phyloP scores from a whole-genome alignment of 345 rosid genomes.

The Rhodamnia rubescens region DNA sequence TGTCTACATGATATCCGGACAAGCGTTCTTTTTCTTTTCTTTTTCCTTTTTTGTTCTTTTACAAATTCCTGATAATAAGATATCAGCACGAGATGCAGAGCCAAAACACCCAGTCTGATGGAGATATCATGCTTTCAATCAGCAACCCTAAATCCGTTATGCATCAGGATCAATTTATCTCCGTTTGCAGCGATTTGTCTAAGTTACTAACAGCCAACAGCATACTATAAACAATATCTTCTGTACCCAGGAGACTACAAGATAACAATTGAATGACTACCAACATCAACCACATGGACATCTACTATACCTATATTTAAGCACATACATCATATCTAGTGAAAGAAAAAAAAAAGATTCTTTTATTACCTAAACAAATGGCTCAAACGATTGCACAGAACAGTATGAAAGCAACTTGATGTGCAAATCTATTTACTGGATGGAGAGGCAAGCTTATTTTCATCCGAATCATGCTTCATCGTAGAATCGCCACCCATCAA shows the following conservation, averaged over 20 bases:
- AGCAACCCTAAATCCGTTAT: not conserved
- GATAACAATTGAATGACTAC: not conserved
- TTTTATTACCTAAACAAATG: not conserved
- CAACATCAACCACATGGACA: not conserved
- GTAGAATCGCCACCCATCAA: slow-evolving; percentile 85
- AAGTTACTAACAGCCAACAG: not conserved
- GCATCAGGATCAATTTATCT: not conserved
- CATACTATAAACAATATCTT: not conserved
- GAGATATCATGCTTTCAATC: not conserved
- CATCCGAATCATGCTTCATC: slow-evolving; percentile 61
- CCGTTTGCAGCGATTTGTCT: not conserved
- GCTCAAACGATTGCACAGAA: not conserved
- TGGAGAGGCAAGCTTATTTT: slow-evolving; percentile 65
- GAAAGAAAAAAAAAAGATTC: not conserved
- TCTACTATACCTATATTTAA: not conserved
- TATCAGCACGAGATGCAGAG: not conserved
- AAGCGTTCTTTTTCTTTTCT: not conserved
- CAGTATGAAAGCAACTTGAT: not conserved
- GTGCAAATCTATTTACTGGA: slow-evolving; percentile 34
- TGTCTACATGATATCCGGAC: not conserved
- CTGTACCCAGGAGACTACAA: not conserved
- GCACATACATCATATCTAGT: not conserved
- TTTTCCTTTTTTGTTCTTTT: not conserved
- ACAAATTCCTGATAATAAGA: not conserved
- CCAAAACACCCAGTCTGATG: not conserved